These are phyloP conservation scores for Penicillium brasilianum DNA, from an alignment of 2,329 filamentous ascomycete genomes.

Conservation along the genomic window DNA sequence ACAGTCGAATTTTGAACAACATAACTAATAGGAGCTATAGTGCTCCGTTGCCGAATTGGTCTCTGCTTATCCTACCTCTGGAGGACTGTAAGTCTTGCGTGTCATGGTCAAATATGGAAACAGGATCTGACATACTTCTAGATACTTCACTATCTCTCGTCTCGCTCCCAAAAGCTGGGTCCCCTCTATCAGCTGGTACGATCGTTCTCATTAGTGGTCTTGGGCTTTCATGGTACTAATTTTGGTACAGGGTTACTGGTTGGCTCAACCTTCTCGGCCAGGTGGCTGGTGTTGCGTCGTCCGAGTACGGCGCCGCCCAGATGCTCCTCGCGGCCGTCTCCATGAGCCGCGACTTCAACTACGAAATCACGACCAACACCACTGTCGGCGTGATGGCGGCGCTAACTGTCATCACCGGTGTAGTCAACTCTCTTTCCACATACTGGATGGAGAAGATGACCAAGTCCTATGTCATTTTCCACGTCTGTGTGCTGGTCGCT, in stretches of 20 bases:
- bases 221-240: not conserved
- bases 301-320: conserved; percentile 62
- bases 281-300: conserved; percentile 60
- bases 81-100: conserved; percentile 48
- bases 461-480: conserved; percentile 63
- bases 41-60: conserved; percentile 61
- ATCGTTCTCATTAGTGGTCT: too few relatives aligned
- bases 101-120: not conserved
- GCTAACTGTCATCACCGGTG: conserved; percentile 57
- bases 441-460: conserved; percentile 65
- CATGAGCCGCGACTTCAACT: conserved; percentile 56
- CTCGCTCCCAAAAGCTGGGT: conserved; percentile 56
- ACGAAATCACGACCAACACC: conserved; percentile 53
- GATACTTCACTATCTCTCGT: conserved; percentile 60
- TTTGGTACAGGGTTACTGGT: conserved; percentile 42
- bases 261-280: conserved; percentile 61
- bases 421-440: conserved; percentile 62
- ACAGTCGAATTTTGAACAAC: too few relatives aligned
- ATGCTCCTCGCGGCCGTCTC: conserved; percentile 62
- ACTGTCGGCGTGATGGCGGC: conserved; percentile 62
- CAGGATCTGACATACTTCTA: not conserved
- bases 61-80: conserved; percentile 63
- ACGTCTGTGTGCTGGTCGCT: conserved; percentile 58
- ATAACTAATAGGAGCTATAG: conserved; percentile 7
- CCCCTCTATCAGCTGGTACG: conserved; percentile 55